phyloP scores from a whole-genome alignment of 306 rosid genomes.

The Cucurbita pepo region DNA sequence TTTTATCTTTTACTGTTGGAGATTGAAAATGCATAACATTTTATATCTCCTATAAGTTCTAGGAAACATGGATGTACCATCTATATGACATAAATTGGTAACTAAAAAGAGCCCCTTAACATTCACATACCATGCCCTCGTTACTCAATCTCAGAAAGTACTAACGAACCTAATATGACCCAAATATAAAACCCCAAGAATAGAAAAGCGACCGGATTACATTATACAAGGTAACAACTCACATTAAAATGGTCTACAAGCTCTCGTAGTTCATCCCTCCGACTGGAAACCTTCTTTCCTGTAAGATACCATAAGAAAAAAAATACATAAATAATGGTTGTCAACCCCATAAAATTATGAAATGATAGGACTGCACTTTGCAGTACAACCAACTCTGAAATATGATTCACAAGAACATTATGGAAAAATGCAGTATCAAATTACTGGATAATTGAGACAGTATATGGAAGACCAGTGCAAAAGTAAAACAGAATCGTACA shows the following conservation, averaged over 20 bases:
- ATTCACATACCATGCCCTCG: background rate
- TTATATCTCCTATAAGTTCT: background rate
- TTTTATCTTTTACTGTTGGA: background rate
- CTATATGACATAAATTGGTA: background rate
- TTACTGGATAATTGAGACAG: background rate
- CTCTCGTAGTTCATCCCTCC: constrained; percentile 67
- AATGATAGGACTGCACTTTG: background rate
- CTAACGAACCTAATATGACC: background rate
- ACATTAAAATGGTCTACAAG: constrained; percentile 85
- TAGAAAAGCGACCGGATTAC: background rate
- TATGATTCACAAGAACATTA: background rate
- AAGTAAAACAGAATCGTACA: background rate
- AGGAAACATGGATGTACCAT: background rate
- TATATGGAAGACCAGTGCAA: background rate
- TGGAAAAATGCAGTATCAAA: background rate
- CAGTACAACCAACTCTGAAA: background rate
- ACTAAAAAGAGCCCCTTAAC: background rate
- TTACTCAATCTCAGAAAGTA: background rate
- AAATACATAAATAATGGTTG: background rate
- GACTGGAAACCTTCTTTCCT: constrained; percentile 57
- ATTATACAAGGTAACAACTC: constrained; percentile 15
- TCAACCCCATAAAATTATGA: background rate
- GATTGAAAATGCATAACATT: background rate
- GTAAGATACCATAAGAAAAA: constrained; percentile 23
- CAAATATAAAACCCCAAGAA: background rate